Conservation (phyloP, 192 early-diverging fungal species). For the Umbelopsis sp. region DNA sequence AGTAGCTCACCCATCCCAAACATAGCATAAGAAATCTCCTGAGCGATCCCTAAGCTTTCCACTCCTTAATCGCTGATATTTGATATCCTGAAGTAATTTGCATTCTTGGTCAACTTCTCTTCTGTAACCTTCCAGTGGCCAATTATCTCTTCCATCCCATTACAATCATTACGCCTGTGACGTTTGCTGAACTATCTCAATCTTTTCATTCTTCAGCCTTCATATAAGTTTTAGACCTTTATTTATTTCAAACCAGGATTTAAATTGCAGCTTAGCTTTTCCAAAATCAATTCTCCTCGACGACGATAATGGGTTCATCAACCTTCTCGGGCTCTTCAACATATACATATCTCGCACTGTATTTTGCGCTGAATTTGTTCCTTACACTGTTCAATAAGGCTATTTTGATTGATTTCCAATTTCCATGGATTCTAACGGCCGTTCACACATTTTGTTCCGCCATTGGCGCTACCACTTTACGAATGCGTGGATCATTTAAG, state of each 20-base stretch:
- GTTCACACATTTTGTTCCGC: constrained; percentile 57
- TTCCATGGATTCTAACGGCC: constrained; percentile 69
- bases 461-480: constrained; percentile 47
- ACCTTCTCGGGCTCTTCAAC: constrained; percentile 21
- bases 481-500: constrained; percentile 23
- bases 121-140: constrained; percentile 1
- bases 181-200: neutral
- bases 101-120: constrained; percentile 14
- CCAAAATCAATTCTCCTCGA: no score
- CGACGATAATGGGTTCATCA: neutral
- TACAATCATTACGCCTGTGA: constrained; percentile 14
- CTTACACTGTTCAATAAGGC: constrained; percentile 68
- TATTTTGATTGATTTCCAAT: constrained; percentile 57
- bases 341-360: constrained; percentile 46
- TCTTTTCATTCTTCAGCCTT: neutral
- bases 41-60: neutral
- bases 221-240: no score
- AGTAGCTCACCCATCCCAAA: neutral
- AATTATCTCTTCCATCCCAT: neutral
- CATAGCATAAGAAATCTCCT: neutral
- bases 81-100: constrained; percentile 4
- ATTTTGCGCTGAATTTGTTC: constrained; percentile 56
- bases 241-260: no score
- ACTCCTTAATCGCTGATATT: constrained; percentile 3
- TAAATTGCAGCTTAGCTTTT: no score